Evolutionary conservation across 176 grass and related monocot species (phyloP), one percentile per base, ranked within the genome.

Genomic region (Raddia distichophylla): DNA sequence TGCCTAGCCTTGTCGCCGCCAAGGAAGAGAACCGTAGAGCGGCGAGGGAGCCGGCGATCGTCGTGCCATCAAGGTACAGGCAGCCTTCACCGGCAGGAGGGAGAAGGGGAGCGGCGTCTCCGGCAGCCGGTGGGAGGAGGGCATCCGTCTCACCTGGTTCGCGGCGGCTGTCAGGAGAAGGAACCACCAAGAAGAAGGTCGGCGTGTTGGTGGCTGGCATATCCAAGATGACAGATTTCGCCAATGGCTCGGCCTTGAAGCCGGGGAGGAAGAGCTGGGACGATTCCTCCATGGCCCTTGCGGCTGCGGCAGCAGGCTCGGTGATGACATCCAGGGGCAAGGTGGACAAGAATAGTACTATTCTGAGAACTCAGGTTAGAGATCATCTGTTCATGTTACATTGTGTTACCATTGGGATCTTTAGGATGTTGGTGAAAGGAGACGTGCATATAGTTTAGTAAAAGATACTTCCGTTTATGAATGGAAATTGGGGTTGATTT

Each of bases 191-290:
- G 90, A 98, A 93, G 77, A 93, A 91, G 58, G 74, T 84, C 10
- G 94, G 91, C 2, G 46, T 98, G 35, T 34, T 94, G 32, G 95
- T 98, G 7, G 86, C 90, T 34, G 95, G 95, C 13, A 95, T 95
- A 27, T 89, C 93, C 7, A 98, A 86, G 79, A 90, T 91, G 71
- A 68, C 96, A 1, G 96, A 95, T 77, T 74, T 92, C 37, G 73
- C 88, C 8, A 46, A 80, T 4, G 96, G 87, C 1, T 95, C 93
- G 0, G 67, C 67, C 3, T 11, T 78, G 9, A 98, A 90, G 61
- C 90, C 93, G 0, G 88, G 77, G 19, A 88, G 96, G 57, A 98
- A 91, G 84, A 95, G 93, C 86, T 98, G 96, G 96, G 96, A 95
- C 2, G 93, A 98, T 73, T 86, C 86, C 0, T 84, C 88, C 33